Evolutionary conservation across 2,329 filamentous ascomycete genomes (phyloP).

Genomic region (Ophiostoma himal-ulmi): DNA sequence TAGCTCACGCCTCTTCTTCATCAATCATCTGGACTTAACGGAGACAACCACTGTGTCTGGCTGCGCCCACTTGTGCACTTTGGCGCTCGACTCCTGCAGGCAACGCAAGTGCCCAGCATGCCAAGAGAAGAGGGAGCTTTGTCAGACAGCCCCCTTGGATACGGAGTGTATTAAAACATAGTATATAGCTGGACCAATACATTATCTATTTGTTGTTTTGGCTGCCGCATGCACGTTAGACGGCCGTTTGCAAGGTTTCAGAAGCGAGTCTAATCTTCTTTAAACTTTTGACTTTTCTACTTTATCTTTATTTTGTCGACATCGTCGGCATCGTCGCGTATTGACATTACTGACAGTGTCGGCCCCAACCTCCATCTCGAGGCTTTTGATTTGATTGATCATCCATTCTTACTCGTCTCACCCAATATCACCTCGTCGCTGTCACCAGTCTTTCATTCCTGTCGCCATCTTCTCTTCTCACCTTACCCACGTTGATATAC

Average conservation of each 20-base stretch:
- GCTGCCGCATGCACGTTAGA: not conserved
- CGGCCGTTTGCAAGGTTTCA: not conserved
- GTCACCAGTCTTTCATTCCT: not conserved
- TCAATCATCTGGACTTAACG: constrained; percentile 3
- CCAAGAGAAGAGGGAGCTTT: constrained; percentile 10
- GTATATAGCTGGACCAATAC: not conserved
- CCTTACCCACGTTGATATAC: not conserved
- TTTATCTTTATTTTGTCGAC: not conserved
- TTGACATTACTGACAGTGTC: not conserved
- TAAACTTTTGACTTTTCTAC: not conserved
- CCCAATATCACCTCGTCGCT: not conserved
- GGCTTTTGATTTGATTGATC: not conserved
- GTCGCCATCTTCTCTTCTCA: not conserved
- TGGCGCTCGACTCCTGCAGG: not conserved
- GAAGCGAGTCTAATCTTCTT: not conserved
- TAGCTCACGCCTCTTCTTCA: not conserved
- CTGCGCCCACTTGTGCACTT: not conserved
- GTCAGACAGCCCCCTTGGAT: not conserved
- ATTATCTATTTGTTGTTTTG: not conserved
- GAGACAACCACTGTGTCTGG: not conserved
- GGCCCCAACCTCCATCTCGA: too few species aligned
- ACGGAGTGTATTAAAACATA: not conserved
- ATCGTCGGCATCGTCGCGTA: not conserved
- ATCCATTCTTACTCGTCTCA: not conserved
- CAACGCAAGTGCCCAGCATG: constrained; percentile 2